Percentiles rank a stretch among this genome's conserved stretches.
Conservation (phyloP, 352 stramenopile genomes). For the Globisporangium emineosum region DNA sequence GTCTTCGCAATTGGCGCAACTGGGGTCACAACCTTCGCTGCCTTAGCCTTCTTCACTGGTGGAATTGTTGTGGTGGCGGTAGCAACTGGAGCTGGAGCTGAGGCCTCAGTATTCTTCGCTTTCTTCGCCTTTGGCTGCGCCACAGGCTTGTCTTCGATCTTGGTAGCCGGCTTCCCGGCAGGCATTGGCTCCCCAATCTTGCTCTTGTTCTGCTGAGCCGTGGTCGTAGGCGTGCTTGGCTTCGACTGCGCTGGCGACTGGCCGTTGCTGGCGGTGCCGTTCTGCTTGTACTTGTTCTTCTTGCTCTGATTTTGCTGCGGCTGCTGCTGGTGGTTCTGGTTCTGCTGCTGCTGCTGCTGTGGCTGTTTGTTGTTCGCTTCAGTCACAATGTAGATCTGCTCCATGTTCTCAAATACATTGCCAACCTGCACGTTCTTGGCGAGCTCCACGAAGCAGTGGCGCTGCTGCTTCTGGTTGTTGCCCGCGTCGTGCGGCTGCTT, state of each 20-base stretch:
- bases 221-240: conserved; percentile 1
- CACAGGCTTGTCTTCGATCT: neutral
- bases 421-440: conserved; percentile 76
- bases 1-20: conserved; percentile 4
- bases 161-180: conserved; percentile 2
- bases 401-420: conserved; percentile 76
- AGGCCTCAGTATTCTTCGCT: conserved; percentile 15
- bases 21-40: conserved; percentile 12
- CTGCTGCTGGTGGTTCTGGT: conserved; percentile 8
- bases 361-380: conserved; percentile 21
- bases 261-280: neutral
- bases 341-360: neutral
- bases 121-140: conserved; percentile 19
- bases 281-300: conserved; percentile 11
- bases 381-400: conserved; percentile 70
- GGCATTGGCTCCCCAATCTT: neutral
- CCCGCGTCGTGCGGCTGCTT: conserved; percentile 20
- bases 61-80: neutral
- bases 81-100: conserved; percentile 6
- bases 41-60: conserved; percentile 16
- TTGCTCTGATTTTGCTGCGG: neutral
- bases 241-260: conserved; percentile 14
- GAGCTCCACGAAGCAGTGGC: conserved; percentile 65
- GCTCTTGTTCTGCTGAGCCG: conserved; percentile 4
- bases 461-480: conserved; percentile 19